Evolutionary conservation across 768 basidiomycete species (phyloP).

Genomic region (Candolleomyces efflorescens): DNA sequence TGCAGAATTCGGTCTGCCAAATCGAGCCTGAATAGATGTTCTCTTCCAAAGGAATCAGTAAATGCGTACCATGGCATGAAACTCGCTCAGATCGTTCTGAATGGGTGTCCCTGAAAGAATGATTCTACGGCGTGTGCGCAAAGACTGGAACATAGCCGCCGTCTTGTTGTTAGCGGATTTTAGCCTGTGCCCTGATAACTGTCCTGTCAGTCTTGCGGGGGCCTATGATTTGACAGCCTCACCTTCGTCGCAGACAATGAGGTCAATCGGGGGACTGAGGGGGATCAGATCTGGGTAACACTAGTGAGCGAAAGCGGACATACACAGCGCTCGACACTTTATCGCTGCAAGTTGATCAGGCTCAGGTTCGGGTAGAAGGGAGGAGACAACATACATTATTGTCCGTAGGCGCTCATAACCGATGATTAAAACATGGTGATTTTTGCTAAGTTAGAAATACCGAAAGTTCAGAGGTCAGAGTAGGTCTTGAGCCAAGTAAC

Average conservation of each 20-base stretch:
- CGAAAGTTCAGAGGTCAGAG: neutral
- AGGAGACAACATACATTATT: conserved; percentile 57
- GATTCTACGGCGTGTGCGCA: conserved; percentile 72
- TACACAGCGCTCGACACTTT: conserved; percentile 22
- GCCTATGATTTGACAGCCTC: neutral
- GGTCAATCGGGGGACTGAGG: conserved; percentile 79
- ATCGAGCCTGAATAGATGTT: neutral
- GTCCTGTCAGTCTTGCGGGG: neutral
- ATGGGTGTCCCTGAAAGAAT: conserved; percentile 97
- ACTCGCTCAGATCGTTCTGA: conserved; percentile 94
- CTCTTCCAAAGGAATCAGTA: neutral
- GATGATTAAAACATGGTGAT: conserved; percentile 85
- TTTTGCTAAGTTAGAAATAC: conserved; percentile 38
- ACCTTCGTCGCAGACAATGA: conserved; percentile 96
- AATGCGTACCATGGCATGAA: conserved; percentile 82
- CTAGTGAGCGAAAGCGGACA: neutral
- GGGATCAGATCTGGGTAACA: neutral
- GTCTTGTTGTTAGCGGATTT: conserved; percentile 93
- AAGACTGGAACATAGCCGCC: conserved; percentile 74
- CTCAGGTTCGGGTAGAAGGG: neutral
- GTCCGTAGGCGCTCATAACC: conserved; percentile 90
- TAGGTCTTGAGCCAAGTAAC: neutral
- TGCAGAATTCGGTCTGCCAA: conserved; percentile 83
- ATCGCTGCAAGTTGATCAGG: conserved; percentile 12
- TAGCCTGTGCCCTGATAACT: conserved; percentile 70